These are phyloP conservation scores for Chaetomiaceae sp. DNA, from an alignment of 2,329 filamentous ascomycete species.

Conservation along the genomic window DNA sequence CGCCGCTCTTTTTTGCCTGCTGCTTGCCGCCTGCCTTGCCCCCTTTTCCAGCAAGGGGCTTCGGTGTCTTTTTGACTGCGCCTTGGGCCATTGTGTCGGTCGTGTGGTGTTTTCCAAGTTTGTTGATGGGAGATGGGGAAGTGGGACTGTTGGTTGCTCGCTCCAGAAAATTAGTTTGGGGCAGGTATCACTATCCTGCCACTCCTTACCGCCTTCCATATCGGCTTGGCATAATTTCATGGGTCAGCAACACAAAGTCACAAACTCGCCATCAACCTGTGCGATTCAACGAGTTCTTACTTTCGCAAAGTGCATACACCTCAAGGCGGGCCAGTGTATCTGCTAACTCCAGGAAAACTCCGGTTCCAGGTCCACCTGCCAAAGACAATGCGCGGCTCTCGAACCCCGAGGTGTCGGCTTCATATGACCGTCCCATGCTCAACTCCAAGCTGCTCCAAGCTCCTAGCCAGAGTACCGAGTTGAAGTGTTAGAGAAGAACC, in stretches of 20 bases:
- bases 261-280: too few species aligned
- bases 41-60: slow-evolving; percentile 37
- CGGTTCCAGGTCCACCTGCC: neutral
- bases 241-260: too few species aligned
- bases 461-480: too few species aligned
- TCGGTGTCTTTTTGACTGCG: slow-evolving; percentile 44
- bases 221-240: neutral
- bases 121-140: neutral
- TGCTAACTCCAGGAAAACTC: neutral
- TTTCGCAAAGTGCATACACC: too few species aligned
- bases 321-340: too few species aligned
- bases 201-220: slow-evolving; percentile 7
- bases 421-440: too few species aligned
- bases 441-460: too few species aligned
- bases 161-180: slow-evolving; percentile 6
- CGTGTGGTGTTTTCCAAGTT: neutral
- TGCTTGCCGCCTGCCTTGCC: slow-evolving; percentile 26
- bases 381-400: neutral
- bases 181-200: slow-evolving; percentile 7
- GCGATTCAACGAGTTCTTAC: neutral
- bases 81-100: slow-evolving; percentile 50
- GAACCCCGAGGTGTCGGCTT: neutral
- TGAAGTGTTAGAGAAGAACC: slow-evolving; percentile 21
- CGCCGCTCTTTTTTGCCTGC: slow-evolving; percentile 36
- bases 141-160: neutral